These are phyloP conservation scores for Tilletiopsis washingtonensis DNA, from an alignment of 1,284 basidiomycete species.

Conservation along the genomic window DNA sequence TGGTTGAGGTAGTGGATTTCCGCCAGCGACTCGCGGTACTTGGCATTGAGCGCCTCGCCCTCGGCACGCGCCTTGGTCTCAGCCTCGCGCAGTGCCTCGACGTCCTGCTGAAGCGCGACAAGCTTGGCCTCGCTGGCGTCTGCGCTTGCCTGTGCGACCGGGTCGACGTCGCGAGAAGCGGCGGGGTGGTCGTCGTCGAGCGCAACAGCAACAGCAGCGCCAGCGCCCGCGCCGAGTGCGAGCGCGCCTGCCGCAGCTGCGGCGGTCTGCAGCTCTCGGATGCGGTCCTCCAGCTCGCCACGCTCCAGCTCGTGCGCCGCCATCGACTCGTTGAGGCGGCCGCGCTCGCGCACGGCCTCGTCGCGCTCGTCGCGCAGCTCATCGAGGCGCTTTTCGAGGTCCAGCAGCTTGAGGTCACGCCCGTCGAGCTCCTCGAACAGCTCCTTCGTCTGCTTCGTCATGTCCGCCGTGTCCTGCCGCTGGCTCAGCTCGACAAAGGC, in stretches of 20 bases:
- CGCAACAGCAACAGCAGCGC: too few relatives aligned
- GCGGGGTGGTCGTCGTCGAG: too few relatives aligned
- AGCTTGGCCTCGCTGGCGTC: constrained; percentile 3
- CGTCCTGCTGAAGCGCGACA: neutral
- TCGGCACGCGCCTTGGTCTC: constrained; percentile 52
- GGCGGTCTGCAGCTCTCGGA: constrained; percentile 8
- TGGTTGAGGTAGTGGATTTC: constrained; percentile 69
- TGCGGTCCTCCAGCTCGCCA: constrained; percentile 10
- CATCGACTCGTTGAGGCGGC: constrained; percentile 7
- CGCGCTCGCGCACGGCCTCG: constrained; percentile 12
- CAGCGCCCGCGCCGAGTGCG: neutral
- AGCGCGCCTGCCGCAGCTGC: neutral
- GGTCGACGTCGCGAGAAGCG: neutral
- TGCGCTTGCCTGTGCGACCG: neutral
- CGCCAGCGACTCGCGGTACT: constrained; percentile 77
- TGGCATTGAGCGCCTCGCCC: constrained; percentile 65
- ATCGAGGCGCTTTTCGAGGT: constrained; percentile 66
- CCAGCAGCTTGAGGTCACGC: constrained; percentile 64
- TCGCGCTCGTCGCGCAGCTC: constrained; percentile 59
- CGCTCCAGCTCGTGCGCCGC: constrained; percentile 8
- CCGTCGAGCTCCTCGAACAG: constrained; percentile 65
- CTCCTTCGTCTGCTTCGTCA: constrained; percentile 38
- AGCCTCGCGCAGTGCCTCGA: constrained; percentile 12
- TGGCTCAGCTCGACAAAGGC: constrained; percentile 61
- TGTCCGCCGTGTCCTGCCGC: constrained; percentile 62